phyloP scores from a whole-genome alignment of 805 yeast species.

The Spathaspora arborariae region DNA sequence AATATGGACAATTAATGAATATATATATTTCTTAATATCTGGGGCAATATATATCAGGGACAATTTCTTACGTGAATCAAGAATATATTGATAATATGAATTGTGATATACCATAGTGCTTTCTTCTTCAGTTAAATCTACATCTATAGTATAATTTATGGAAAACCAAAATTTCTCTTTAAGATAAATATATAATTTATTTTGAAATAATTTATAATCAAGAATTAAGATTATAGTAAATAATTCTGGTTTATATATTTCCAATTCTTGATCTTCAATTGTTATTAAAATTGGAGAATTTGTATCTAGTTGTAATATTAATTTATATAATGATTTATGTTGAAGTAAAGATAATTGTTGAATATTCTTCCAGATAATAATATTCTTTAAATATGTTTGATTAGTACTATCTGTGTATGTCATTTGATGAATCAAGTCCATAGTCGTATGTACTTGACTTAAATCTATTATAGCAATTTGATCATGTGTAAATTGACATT shows the following conservation, averaged over 20 bases:
- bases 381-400: constrained; percentile 7
- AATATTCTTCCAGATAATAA: constrained; percentile 17
- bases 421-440: constrained; percentile 4
- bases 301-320: constrained; percentile 17
- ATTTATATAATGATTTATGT: constrained; percentile 15
- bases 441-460: constrained; percentile 1
- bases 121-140: neutral
- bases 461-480: constrained; percentile 11
- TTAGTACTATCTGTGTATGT: constrained; percentile 1
- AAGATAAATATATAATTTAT: constrained; percentile 15
- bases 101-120: neutral
- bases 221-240: constrained; percentile 16
- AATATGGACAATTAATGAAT: constrained; percentile 33
- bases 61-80: constrained; percentile 6
- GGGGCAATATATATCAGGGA: constrained; percentile 27
- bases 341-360: constrained; percentile 9
- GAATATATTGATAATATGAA: constrained; percentile 4
- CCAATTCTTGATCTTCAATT: constrained; percentile 4
- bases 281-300: constrained; percentile 2
- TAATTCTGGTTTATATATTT: constrained; percentile 13
- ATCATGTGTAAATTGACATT: constrained; percentile 6
- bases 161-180: constrained; percentile 27
- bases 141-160: constrained; percentile 10
- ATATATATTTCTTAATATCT: constrained; percentile 32
- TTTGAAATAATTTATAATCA: constrained; percentile 5